Base-by-base conservation (phyloP, 2,329 filamentous ascomycete species). In the Trichoderma koningii region DNA sequence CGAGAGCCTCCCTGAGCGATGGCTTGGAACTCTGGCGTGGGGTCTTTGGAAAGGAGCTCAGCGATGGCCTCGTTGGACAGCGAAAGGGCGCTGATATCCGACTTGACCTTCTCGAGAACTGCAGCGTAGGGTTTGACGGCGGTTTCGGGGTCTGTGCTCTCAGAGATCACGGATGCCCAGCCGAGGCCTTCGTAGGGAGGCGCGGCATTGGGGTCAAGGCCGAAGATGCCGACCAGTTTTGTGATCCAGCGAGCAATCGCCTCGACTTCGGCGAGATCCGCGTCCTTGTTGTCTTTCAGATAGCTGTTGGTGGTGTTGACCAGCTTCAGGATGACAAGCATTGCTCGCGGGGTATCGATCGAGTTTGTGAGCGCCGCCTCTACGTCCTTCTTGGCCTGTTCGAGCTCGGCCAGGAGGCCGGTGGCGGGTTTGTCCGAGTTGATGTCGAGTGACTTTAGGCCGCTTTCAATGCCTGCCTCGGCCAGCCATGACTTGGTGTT, bases 301-400 rank as follows among this genome's bases (percentile, higher is more conserved):
- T 82, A 79, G 61, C 83, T 80, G 76, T 97, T 97, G 73, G 89
- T 90, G 48, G 90, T 86, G 55, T 88, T 89, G 67, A 97, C 89
- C 26, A 97, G 79, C 64, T 91, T 87, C 2, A 88, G 86, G 53
- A 97, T 89, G n/a, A 87, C 79, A 55, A 85, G 84, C 89, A 97
- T 92, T 5, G 89, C 92, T 57, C 82, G 80, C 1, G 91, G 87
- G 0, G 93, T 97, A 76, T 97, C 90, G 75, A 97, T 96, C 0
- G 93, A 97, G 77, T 96, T 92, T 70, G 84, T 83, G 17, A 97
- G 82, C 1, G 90, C 89, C 1, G 76, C 73, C 41, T 85, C 76
- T 34, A 85, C 74, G 26, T 86, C 85, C 47, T 77, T 77, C 76
- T 87, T 81, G 10, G 85, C 83, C 65, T 85, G 81, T 57, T 84